Evolutionary conservation across 164 flowering plant genomes (phyloP), one percentile per base, ranked within the genome.

Genomic region (Malania oleifera): DNA sequence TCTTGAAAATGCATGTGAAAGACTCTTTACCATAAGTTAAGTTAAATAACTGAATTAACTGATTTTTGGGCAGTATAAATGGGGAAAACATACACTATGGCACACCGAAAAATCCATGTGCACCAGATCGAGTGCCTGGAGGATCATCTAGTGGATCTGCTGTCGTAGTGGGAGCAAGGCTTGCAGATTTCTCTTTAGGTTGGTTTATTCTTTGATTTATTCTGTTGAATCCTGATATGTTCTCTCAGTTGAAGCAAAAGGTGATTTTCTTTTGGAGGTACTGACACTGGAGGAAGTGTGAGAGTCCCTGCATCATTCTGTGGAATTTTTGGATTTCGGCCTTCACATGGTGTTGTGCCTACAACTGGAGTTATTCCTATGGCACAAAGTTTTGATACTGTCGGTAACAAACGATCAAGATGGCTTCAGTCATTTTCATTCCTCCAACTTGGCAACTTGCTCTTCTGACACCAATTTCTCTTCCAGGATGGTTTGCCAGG

Each of bases 401-500:
- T 50, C 11, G 53, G 53, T 50, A 24, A 11, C n/a, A n/a, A n/a
- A n/a, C n/a, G n/a, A n/a, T n/a, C n/a, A n/a, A n/a, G n/a, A n/a
- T n/a, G n/a, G n/a, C n/a, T n/a, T n/a, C n/a, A n/a, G n/a, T n/a
- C n/a, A n/a, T n/a, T n/a, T n/a, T n/a, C n/a, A n/a, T n/a, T n/a
- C n/a, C n/a, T n/a, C n/a, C n/a, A n/a, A n/a, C n/a, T n/a, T n/a
- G n/a, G n/a, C n/a, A n/a, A n/a, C n/a, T n/a, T n/a, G n/a, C n/a
- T n/a, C n/a, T n/a, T n/a, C n/a, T n/a, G n/a, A n/a, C n/a, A n/a
- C n/a, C n/a, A n/a, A n/a, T n/a, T n/a, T n/a, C n/a, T n/a, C n/a
- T 24, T 70, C 17, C 73, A 89, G 98, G 98, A 67, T 92, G 96
- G 98, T 89, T 92, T 85, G 87, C 93, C 23, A 78, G 86, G 78